phyloP scores from a whole-genome alignment of 164 flowering plant genomes.

The Stephania japonica region DNA sequence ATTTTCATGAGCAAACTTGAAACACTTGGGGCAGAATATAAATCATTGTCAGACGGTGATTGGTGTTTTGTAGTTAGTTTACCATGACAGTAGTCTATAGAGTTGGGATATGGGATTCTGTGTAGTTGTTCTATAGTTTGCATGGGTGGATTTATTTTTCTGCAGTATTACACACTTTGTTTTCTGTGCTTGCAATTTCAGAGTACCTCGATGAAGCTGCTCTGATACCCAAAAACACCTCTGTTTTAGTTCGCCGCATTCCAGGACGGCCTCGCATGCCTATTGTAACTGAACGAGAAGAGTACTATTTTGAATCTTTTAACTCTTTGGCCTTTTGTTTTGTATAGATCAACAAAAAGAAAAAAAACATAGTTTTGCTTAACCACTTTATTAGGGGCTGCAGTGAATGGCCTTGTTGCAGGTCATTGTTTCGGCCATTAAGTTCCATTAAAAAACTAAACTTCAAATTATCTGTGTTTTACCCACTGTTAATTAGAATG shows the following conservation, averaged over 20 bases:
- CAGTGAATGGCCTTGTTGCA: background rate
- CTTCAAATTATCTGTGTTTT: background rate
- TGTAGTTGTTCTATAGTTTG: conserved; percentile 1
- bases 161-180: conserved; percentile 27
- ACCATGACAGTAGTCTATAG: background rate
- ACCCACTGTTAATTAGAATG: background rate
- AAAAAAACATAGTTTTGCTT: background rate
- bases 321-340: conserved; percentile 2
- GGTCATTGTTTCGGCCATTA: background rate
- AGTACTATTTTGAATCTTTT: conserved; percentile 53
- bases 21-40: background rate
- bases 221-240: conserved; percentile 91
- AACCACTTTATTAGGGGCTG: background rate
- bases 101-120: background rate
- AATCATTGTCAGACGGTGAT: background rate
- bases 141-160: conserved; percentile 16
- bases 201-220: conserved; percentile 87
- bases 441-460: background rate
- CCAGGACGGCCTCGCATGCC: conserved; percentile 95
- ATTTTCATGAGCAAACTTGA: background rate
- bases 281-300: conserved; percentile 69
- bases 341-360: background rate
- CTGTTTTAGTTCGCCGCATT: conserved; percentile 86
- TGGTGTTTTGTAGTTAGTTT: background rate
- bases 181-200: conserved; percentile 64